phyloP scores from a whole-genome alignment of 306 rosid genomes.

The Casuarina cunninghamiana region DNA sequence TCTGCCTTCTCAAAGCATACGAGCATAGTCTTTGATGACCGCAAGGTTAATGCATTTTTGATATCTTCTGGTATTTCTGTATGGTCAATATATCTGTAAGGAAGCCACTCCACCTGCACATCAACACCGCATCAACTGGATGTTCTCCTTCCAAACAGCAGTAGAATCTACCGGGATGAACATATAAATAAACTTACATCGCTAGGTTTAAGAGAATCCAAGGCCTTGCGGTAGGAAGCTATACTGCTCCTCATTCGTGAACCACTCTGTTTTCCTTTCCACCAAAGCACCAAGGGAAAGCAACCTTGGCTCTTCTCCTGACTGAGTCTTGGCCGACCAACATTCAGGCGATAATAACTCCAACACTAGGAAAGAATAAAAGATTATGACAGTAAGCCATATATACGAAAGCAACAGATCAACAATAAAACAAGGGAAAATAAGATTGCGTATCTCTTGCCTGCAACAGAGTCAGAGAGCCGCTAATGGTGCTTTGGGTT shows the following conservation, averaged over 20 bases:
- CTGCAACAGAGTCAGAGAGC: conserved; percentile 85
- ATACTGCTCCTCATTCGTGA: conserved; percentile 66
- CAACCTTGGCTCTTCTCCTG: conserved; percentile 53
- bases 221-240: conserved; percentile 72
- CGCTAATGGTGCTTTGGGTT: conserved; percentile 85
- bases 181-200: conserved; percentile 50
- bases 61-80: conserved; percentile 64
- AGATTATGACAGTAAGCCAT: conserved; percentile 1
- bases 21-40: conserved; percentile 67
- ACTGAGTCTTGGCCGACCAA: conserved; percentile 74
- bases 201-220: conserved; percentile 66
- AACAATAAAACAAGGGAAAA: no score
- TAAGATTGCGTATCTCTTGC: conserved; percentile 22
- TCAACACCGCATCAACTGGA: conserved; percentile 26
- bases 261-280: conserved; percentile 75
- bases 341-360: conserved; percentile 77
- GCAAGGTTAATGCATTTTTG: conserved; percentile 38
- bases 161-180: background rate
- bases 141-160: conserved; percentile 13
- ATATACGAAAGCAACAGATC: conserved; percentile 10
- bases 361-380: conserved; percentile 52
- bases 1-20: conserved; percentile 83
- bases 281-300: conserved; percentile 77
- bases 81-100: conserved; percentile 65
- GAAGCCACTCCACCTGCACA: conserved; percentile 71